Evolutionary conservation across 768 basidiomycete species (phyloP).

Genomic region (Lactifluus piperatus): DNA sequence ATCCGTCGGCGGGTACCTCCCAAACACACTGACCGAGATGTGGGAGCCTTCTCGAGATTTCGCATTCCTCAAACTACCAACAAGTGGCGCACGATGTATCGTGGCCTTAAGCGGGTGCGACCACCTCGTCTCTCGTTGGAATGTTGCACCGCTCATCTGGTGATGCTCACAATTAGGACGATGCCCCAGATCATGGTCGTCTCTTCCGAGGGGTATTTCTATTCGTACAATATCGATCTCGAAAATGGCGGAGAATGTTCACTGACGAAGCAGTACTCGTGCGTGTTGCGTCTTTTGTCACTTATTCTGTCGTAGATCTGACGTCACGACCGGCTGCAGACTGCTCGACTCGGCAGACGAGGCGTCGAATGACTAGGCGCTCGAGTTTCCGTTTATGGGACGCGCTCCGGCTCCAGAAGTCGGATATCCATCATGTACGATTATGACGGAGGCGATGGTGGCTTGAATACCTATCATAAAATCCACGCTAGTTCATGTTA

Average conservation of each 20-base stretch:
- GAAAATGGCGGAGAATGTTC: conserved; percentile 95
- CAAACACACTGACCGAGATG: conserved; percentile 85
- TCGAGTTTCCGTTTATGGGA: background rate
- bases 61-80: conserved; percentile 79
- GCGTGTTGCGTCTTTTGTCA: conserved; percentile 14
- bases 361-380: conserved; percentile 12
- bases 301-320: background rate
- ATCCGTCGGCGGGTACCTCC: conserved; percentile 79
- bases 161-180: conserved; percentile 40
- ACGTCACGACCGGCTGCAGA: conserved; percentile 7
- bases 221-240: conserved; percentile 91
- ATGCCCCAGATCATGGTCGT: conserved; percentile 97
- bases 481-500: background rate
- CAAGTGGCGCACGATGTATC: conserved; percentile 69
- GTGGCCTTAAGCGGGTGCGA: conserved; percentile 79
- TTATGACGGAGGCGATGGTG: background rate
- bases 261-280: conserved; percentile 90
- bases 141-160: background rate
- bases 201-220: conserved; percentile 91
- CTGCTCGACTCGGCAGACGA: conserved; percentile 25
- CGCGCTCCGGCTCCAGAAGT: background rate
- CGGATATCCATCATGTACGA: conserved; percentile 7
- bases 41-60: conserved; percentile 97
- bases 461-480: conserved; percentile 2
- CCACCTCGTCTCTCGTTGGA: background rate